These are phyloP conservation scores for Coemansia sp. DNA, from an alignment of 192 early-diverging fungal species.

Conservation along the genomic window DNA sequence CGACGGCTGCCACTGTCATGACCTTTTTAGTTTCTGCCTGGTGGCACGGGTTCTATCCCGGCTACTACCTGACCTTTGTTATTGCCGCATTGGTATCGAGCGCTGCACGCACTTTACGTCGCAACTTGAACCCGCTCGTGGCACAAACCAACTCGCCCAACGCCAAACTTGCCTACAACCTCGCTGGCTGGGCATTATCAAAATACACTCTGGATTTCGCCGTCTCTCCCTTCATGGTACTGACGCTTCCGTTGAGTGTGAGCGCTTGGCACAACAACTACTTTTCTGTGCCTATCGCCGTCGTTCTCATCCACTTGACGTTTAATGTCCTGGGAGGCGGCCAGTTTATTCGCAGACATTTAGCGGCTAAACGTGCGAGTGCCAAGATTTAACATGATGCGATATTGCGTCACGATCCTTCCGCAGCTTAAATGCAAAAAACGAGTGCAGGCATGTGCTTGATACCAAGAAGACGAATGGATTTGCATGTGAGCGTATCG, in stretches of 20 bases:
- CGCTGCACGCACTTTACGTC: conserved; percentile 61
- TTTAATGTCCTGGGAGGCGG: conserved; percentile 34
- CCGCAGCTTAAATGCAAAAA: neutral
- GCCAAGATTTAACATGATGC: neutral
- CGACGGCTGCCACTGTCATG: conserved; percentile 62
- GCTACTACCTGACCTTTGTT: conserved; percentile 78
- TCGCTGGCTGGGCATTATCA: conserved; percentile 68
- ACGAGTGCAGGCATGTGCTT: neutral
- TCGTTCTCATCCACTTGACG: conserved; percentile 46
- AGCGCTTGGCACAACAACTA: conserved; percentile 64
- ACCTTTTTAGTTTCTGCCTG: conserved; percentile 86
- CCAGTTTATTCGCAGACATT: conserved; percentile 10
- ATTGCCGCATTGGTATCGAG: conserved; percentile 62
- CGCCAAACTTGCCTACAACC: conserved; percentile 66
- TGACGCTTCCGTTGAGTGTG: conserved; percentile 59
- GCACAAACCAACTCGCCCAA: neutral
- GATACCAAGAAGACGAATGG: neutral
- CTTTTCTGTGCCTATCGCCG: conserved; percentile 63
- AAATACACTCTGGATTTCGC: conserved; percentile 69
- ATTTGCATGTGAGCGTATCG: neutral
- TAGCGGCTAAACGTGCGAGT: neutral
- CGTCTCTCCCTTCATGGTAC: conserved; percentile 70
- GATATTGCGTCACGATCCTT: neutral
- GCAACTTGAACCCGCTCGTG: conserved; percentile 48
- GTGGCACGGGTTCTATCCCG: conserved; percentile 96